Base-by-base conservation (phyloP, 352 stramenopile species). In the Pythium folliculosum region DNA sequence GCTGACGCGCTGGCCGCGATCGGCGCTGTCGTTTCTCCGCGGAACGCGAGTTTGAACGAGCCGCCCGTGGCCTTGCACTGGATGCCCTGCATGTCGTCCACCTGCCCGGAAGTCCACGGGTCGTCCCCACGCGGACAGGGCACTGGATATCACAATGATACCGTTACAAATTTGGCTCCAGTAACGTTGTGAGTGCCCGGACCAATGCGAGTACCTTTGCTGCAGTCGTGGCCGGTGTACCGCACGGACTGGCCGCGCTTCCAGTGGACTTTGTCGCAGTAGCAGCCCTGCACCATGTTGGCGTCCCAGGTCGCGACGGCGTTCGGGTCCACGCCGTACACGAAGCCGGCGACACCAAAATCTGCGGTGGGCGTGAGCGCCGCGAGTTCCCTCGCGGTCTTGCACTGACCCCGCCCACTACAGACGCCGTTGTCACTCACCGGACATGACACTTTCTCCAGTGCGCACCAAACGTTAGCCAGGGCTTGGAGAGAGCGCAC, bases 91-190 rank as follows among this genome's bases (percentile, higher is more conserved):
- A 96, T 77, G 65, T 97, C 91, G 43, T 92, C 71, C 1, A 82
- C 73, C 66, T 93, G 84, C 12, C 71, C 78, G 1, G 75, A 70
- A 0, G 88, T 97, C 76, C 90, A 92, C 10, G 92, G 90, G 61
- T 98, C 92, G 63, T 98, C 92, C 10, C 92, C 92, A 38, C 71
- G 78, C 2, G 89, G 87, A 52, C 92, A 97, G 5, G 84, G 81
- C 30, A 76, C 83, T 91, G 35, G 35, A 40, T 40, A 40, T 40
- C n/a, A n/a, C n/a, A n/a, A n/a, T n/a, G n/a, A n/a, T n/a, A n/a
- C n/a, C n/a, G n/a, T n/a, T n/a, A n/a, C n/a, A n/a, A n/a, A n/a
- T n/a, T n/a, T n/a, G n/a, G n/a, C n/a, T n/a, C n/a, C n/a, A n/a
- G n/a, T n/a, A n/a, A n/a, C n/a, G n/a, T n/a, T n/a, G n/a, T n/a